Evolutionary conservation across 306 rosid species (phyloP), one percentile per base, ranked within the genome.

Genomic region (Hippophae gyantsensis): DNA sequence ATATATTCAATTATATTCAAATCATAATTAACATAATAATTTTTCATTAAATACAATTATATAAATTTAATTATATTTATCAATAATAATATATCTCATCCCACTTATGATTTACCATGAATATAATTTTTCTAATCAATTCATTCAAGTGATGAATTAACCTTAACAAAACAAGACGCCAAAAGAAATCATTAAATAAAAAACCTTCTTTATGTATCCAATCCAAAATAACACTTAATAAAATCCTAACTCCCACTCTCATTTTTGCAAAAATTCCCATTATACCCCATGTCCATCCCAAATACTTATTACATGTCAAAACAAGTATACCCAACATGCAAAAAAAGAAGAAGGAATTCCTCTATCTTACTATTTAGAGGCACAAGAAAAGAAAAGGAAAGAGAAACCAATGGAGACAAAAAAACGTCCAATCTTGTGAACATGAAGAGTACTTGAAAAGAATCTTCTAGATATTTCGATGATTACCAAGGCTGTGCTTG

Each of bases 141-240:
- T 69, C 44, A 55, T 56, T 32, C 42, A 61, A 61, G 73, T 52
- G 81, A 76, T 64, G 71, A 76, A 74, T 69, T 70, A 76, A 72
- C 75, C 38, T 32, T 0, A 32, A 32, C 38, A 32, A 32, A 32
- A 32, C 38, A 32, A 32, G 38, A 32, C 77, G 69, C 54, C 56
- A 44, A 49, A 51, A 53, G 58, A 32, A 48, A 48, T 67, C 18
- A 66, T 73, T 59, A 43, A 42, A 13, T 9, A 32, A 5, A 44
- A 44, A 12, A 13, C 51, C 57, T 11, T 54, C 27, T 10, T 48
- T 61, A 65, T 78, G 66, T 81, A 78, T 87, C 78, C 32, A 62
- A 66, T 59, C 66, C 60, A 72, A 66, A 63, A 68, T 53, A 64
- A 61, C 63, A 73, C 63, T 14, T 1, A 1, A 32, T 32, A 32